Conservation (phyloP, 139 green algal species). For the Chlamydomonas sp. region DNA sequence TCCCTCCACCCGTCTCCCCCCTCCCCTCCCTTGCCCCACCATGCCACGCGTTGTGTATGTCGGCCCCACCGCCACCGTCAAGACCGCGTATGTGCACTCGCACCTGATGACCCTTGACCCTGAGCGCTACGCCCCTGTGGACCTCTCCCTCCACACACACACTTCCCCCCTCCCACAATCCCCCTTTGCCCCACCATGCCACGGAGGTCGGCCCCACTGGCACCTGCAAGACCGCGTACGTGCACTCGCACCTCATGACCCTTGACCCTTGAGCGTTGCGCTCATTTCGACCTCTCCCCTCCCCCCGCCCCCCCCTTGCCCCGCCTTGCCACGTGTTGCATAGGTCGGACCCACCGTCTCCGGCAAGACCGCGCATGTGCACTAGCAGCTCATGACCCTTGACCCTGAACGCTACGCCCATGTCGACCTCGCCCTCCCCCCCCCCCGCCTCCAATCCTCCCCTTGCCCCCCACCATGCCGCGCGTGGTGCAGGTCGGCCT, state of each 20-base stretch:
- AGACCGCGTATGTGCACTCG: conserved; percentile 10
- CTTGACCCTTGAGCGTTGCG: conserved; percentile 16
- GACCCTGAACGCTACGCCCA: conserved; percentile 19
- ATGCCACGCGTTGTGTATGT: conserved; percentile 21
- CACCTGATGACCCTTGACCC: conserved; percentile 25
- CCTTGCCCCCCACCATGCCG: background rate
- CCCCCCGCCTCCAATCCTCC: conserved; percentile 1
- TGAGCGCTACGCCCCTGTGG: conserved; percentile 21
- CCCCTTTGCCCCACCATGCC: no score
- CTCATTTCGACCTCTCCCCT: background rate
- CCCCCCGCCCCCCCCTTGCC: conserved; percentile 19
- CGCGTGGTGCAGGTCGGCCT: conserved; percentile 16
- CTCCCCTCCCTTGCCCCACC: conserved; percentile 20
- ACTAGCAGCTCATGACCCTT: conserved; percentile 28
- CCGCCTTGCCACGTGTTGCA: conserved; percentile 20
- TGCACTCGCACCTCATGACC: conserved; percentile 32
- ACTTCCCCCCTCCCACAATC: no score
- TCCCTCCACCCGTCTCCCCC: conserved; percentile 23
- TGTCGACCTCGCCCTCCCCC: no score
- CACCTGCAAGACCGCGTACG: conserved; percentile 65
- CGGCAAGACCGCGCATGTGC: background rate
- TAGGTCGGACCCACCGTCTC: conserved; percentile 13
- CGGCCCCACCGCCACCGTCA: conserved; percentile 2
- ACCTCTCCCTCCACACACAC: no score
- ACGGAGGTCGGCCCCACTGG: conserved; percentile 18